Evolutionary conservation across 1,139 yeast genomes (phyloP).

Genomic region (Hyphopichia burtonii): DNA sequence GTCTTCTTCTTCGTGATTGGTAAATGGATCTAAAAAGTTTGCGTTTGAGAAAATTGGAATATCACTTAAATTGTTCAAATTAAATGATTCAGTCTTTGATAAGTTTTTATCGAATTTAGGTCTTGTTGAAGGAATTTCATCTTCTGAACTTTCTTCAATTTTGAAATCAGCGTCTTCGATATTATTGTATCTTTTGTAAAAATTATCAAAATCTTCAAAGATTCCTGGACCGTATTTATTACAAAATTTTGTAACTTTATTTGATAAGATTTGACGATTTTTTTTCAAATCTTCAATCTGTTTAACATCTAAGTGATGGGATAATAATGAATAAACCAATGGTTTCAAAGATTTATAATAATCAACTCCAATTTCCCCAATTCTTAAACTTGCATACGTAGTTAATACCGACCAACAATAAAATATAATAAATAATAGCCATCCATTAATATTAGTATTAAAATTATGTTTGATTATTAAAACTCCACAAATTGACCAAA

Average conservation of each 20-base stretch:
- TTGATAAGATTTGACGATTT: constrained; percentile 53
- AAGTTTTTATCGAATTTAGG: constrained; percentile 8
- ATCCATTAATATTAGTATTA: background rate
- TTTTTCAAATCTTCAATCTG: constrained; percentile 53
- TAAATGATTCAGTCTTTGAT: constrained; percentile 11
- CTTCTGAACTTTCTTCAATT: background rate
- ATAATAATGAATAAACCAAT: constrained; percentile 33
- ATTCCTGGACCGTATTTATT: constrained; percentile 74
- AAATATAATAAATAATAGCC: constrained; percentile 10
- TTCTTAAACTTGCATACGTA: constrained; percentile 42
- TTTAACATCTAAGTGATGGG: constrained; percentile 39
- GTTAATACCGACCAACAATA: constrained; percentile 43
- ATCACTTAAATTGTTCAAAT: constrained; percentile 24
- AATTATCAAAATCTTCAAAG: constrained; percentile 60
- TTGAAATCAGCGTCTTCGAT: constrained; percentile 6
- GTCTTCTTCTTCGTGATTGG: constrained; percentile 9
- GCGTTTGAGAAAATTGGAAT: constrained; percentile 34
- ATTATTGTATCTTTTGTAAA: constrained; percentile 29
- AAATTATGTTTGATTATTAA: constrained; percentile 22
- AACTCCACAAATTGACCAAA: constrained; percentile 41
- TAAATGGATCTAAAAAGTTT: constrained; percentile 7
- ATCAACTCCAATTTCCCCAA: constrained; percentile 44
- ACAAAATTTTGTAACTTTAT: constrained; percentile 64
- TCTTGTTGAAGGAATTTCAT: background rate
- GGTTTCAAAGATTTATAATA: constrained; percentile 41